Evolutionary conservation across 352 stramenopile genomes (phyloP), one percentile per base, ranked within the genome.

Genomic region (Blastocystis sp.): DNA sequence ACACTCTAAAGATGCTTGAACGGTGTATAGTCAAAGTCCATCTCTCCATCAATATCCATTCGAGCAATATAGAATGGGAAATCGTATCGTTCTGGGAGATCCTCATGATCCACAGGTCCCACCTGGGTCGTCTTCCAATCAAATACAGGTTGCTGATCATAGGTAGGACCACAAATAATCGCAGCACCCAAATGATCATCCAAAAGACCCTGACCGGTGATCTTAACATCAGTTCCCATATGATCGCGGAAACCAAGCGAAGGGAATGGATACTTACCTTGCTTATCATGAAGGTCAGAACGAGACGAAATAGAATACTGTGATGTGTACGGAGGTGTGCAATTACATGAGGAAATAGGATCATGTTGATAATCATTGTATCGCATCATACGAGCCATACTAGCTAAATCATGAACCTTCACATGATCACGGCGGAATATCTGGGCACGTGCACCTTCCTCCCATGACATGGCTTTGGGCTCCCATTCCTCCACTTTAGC

Each of bases 351-450:
- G 2, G 91, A 92, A 17, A 94, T 84, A n/a, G 92, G 91, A 62
- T 94, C 92, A 15, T 89, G 58, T 17, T 89, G 78, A 91, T 91
- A 94, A 88, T 94, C 91, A 88, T 94, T 94, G 76, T 91, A 93
- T 9, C 92, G 92, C 90, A 94, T 93, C 40, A 94, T 54, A 64
- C 89, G 90, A 89, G 93, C 93, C 35, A 94, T 88, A 57, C 92
- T 92, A 1, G 90, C 91, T 17, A 93, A 48, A 0, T 90, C 91
- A 35, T 79, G 6, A 51, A 94, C 90, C 11, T 64, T 89, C 1
- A 91, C 90, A 6, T 91, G 92, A 66, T 94, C 92, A 0, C 92
- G 91, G 11, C 84, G 40, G 89, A 94, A 94, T 37, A 94, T 94
- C 75, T 91, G 90, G 0, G 92, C 92, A 1, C 92, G 91, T 6